phyloP scores from a whole-genome alignment of 2,329 filamentous ascomycete species.

The Cladosporium cucumerinum region DNA sequence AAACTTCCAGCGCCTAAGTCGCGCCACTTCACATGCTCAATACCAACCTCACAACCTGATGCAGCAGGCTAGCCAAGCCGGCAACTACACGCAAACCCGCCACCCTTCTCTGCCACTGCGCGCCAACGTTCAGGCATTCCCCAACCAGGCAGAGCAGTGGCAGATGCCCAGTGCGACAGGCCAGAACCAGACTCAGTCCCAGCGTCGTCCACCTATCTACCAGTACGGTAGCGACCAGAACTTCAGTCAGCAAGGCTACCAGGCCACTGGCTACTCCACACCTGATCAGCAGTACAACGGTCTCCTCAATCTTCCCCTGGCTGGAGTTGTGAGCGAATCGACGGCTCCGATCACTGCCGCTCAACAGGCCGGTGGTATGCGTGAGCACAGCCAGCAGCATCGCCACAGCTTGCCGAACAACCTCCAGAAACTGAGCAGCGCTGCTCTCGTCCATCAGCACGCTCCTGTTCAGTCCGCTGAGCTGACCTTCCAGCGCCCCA shows the following conservation, averaged over 20 bases:
- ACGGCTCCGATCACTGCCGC: background rate
- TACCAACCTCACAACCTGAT: background rate
- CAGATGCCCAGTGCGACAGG: background rate
- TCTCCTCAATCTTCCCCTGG: constrained; percentile 19
- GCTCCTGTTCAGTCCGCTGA: background rate
- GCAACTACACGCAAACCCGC: background rate
- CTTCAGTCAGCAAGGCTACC: constrained; percentile 13
- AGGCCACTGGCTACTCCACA: background rate
- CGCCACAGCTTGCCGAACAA: constrained; percentile 7
- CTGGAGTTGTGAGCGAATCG: background rate
- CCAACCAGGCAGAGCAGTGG: background rate
- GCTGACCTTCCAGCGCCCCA: background rate
- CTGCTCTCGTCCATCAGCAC: constrained; percentile 6
- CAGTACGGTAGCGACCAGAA: constrained; percentile 20
- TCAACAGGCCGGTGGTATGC: constrained; percentile 5
- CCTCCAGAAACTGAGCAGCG: constrained; percentile 8
- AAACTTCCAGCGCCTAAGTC: background rate
- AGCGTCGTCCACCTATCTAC: constrained; percentile 11
- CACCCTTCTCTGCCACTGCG: constrained; percentile 2
- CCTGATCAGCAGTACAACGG: constrained; percentile 17
- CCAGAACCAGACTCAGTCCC: background rate
- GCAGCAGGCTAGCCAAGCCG: background rate
- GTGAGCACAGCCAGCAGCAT: background rate
- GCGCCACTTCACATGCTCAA: constrained; percentile 1
- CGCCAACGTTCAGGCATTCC: background rate